These are phyloP conservation scores for Vaccinium macrocarpon DNA, from an alignment of 148 eudicot genomes.

Conservation along the genomic window DNA sequence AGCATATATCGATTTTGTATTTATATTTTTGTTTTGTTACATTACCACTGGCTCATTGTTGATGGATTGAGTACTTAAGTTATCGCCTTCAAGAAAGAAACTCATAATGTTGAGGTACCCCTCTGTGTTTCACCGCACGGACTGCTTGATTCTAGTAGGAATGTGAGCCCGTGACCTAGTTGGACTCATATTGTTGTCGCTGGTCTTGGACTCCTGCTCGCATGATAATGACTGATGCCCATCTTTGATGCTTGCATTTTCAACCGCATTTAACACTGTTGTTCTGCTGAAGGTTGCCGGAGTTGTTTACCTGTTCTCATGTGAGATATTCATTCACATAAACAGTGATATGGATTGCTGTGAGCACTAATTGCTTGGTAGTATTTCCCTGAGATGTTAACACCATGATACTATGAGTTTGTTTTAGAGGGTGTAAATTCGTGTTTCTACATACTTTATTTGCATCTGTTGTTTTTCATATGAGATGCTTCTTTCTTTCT, in stretches of 20 bases:
- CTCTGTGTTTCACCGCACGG: neutral
- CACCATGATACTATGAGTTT: neutral
- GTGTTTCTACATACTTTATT: neutral
- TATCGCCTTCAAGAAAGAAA: neutral
- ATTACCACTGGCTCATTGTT: neutral
- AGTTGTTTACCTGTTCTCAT: neutral
- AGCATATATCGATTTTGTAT: neutral
- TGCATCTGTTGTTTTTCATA: neutral
- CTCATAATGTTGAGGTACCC: neutral
- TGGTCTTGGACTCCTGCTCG: neutral
- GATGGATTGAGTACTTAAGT: neutral
- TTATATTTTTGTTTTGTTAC: neutral
- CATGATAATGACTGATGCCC: neutral
- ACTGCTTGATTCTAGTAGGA: neutral
- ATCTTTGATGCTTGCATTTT: conserved; percentile 3
- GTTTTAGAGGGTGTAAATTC: neutral
- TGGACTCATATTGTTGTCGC: neutral
- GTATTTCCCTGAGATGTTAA: neutral
- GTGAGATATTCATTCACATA: neutral
- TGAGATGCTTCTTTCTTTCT: neutral
- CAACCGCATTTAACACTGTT: neutral
- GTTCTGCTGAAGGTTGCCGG: neutral
- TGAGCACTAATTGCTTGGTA: neutral
- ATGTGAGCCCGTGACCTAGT: neutral
- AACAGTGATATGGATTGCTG: neutral